phyloP scores from a whole-genome alignment of 441 rosid genomes.

The Manihot esculenta region DNA sequence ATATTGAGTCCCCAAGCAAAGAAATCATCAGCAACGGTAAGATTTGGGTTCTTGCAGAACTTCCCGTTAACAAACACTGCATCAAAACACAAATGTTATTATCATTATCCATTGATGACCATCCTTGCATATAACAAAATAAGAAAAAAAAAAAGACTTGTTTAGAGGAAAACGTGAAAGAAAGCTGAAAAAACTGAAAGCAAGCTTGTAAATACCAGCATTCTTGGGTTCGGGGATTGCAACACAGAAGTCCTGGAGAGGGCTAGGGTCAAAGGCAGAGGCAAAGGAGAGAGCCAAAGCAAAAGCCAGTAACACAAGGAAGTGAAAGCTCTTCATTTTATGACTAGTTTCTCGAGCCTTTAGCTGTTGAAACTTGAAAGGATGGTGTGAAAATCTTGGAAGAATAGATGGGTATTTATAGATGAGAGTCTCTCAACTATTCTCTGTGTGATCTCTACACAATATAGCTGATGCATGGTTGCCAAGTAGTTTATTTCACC shows the following conservation, averaged over 20 bases:
- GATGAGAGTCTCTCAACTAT: neutral
- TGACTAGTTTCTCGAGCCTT: neutral
- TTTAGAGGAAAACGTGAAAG: neutral
- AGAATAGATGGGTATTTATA: constrained; percentile 6
- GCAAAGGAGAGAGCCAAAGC: constrained; percentile 16
- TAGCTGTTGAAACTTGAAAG: neutral
- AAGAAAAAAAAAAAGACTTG: neutral
- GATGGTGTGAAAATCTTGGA: neutral
- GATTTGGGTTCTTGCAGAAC: constrained; percentile 29
- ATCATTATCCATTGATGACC: neutral
- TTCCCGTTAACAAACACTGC: constrained; percentile 31
- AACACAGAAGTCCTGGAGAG: constrained; percentile 41
- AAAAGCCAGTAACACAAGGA: constrained; percentile 16
- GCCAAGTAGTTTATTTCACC: too few relatives aligned
- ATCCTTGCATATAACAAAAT: too few relatives aligned
- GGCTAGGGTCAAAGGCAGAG: constrained; percentile 32
- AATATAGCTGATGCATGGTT: too few relatives aligned
- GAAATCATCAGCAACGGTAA: constrained; percentile 24
- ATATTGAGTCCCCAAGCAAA: constrained; percentile 19
- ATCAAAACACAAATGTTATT: neutral
- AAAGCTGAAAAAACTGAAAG: too few relatives aligned
- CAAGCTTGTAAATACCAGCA: constrained; percentile 12
- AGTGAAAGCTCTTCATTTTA: constrained; percentile 22
- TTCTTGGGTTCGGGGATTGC: constrained; percentile 14
- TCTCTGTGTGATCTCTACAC: neutral